phyloP scores from a whole-genome alignment of 495 filamentous ascomycete genomes.

The Staphylotrichum tortipilum region DNA sequence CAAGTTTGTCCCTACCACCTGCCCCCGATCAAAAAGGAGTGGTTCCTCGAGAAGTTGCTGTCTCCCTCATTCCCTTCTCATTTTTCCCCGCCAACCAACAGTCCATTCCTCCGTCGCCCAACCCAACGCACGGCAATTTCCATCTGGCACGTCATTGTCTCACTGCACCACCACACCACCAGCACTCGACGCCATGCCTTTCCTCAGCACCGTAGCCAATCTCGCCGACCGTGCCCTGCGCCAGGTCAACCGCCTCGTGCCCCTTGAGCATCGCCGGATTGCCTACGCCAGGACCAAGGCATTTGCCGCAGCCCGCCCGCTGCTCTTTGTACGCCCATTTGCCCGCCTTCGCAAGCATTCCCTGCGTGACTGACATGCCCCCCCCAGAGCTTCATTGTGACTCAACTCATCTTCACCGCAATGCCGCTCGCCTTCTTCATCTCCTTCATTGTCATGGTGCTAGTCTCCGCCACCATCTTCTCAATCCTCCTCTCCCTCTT shows the following conservation, averaged over 20 bases:
- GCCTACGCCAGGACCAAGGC: slow-evolving; percentile 15
- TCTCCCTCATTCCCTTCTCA: too few relatives aligned
- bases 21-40: too few relatives aligned
- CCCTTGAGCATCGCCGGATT: slow-evolving; percentile 24
- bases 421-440: slow-evolving; percentile 55
- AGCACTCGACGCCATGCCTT: too few relatives aligned
- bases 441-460: slow-evolving; percentile 47
- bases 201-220: too few relatives aligned
- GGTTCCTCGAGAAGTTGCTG: too few relatives aligned
- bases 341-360: background rate
- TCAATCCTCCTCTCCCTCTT: slow-evolving; percentile 54
- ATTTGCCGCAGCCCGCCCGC: slow-evolving; percentile 22
- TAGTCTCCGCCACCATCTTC: slow-evolving; percentile 46
- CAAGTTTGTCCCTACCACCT: too few relatives aligned
- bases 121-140: too few relatives aligned
- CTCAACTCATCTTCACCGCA: slow-evolving; percentile 47
- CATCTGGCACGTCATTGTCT: too few relatives aligned
- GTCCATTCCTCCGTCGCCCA: too few relatives aligned
- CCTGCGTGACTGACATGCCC: background rate
- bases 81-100: too few relatives aligned
- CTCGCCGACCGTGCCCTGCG: slow-evolving; percentile 23
- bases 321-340: slow-evolving; percentile 27
- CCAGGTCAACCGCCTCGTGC: slow-evolving; percentile 29
- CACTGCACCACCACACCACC: too few relatives aligned
- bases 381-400: slow-evolving; percentile 18